Conservation (phyloP, 2,329 filamentous ascomycete genomes). For the Zymoseptoria brevis region DNA sequence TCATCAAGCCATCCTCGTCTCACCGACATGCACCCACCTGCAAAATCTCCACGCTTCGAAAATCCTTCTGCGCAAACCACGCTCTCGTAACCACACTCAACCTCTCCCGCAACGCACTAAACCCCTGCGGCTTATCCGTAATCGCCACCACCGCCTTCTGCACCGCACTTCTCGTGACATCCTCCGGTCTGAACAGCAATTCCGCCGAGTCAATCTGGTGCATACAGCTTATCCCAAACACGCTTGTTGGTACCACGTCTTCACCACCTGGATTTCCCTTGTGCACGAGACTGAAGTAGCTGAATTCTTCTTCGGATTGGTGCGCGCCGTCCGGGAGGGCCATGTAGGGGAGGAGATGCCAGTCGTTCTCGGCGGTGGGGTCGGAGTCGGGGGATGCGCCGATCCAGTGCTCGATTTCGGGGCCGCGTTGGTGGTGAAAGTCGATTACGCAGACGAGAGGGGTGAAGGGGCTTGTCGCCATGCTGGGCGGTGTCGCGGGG, state of each 20-base stretch:
- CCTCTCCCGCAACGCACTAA: constrained; percentile 84
- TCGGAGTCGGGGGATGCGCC: constrained; percentile 66
- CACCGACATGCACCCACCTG: constrained; percentile 36
- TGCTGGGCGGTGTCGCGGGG: background rate
- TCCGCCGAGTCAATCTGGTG: constrained; percentile 76
- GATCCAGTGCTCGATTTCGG: constrained; percentile 91
- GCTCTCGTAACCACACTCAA: constrained; percentile 84
- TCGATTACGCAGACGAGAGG: constrained; percentile 46
- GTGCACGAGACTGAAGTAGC: constrained; percentile 76
- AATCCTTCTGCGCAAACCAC: constrained; percentile 95
- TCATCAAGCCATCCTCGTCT: background rate
- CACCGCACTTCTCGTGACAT: constrained; percentile 94
- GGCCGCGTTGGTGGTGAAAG: constrained; percentile 56
- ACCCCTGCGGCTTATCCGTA: constrained; percentile 79
- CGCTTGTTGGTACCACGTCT: constrained; percentile 36
- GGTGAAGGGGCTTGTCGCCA: constrained; percentile 27
- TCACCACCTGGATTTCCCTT: constrained; percentile 35
- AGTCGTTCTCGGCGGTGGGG: constrained; percentile 76
- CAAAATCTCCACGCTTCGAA: constrained; percentile 83
- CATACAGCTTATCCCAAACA: constrained; percentile 95
- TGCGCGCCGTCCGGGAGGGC: constrained; percentile 92
- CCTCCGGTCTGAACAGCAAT: constrained; percentile 68
- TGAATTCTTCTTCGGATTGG: constrained; percentile 91
- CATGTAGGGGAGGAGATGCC: constrained; percentile 91
- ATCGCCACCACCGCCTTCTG: constrained; percentile 97